phyloP scores from a whole-genome alignment of 73 alveolate genomes.

The Paramecium pentaurelia region DNA sequence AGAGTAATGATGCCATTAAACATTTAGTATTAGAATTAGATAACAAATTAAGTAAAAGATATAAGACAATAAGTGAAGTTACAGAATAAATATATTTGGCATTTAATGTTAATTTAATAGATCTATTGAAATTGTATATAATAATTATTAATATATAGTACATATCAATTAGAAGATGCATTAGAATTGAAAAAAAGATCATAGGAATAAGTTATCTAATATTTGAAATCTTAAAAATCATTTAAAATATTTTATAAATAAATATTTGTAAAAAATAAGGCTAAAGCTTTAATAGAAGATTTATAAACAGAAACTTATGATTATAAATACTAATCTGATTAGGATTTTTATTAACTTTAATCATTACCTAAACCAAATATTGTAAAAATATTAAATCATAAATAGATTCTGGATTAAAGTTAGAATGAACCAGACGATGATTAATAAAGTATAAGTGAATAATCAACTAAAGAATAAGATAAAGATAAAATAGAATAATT shows the following conservation, averaged over 20 bases:
- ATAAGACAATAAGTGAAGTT: background rate
- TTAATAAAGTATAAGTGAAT: background rate
- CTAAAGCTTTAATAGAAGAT: background rate
- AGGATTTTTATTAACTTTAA: background rate
- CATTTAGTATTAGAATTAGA: background rate
- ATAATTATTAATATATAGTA: background rate
- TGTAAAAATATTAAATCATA: background rate
- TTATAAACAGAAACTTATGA: background rate
- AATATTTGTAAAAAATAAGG: background rate
- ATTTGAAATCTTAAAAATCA: background rate
- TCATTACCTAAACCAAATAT: background rate
- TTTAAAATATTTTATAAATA: background rate
- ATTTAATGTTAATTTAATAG: background rate
- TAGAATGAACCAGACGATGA: background rate
- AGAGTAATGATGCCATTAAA: background rate
- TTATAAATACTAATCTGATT: background rate
- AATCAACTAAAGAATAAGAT: background rate
- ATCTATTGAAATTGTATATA: background rate
- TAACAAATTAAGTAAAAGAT: background rate
- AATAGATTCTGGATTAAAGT: background rate
- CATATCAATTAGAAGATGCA: background rate
- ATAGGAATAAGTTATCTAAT: background rate
- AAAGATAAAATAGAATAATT: background rate
- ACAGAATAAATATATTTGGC: background rate
- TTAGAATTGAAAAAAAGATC: background rate